Base-by-base conservation (phyloP, 257 asterid genomes). In the Fraxinus anomala region DNA sequence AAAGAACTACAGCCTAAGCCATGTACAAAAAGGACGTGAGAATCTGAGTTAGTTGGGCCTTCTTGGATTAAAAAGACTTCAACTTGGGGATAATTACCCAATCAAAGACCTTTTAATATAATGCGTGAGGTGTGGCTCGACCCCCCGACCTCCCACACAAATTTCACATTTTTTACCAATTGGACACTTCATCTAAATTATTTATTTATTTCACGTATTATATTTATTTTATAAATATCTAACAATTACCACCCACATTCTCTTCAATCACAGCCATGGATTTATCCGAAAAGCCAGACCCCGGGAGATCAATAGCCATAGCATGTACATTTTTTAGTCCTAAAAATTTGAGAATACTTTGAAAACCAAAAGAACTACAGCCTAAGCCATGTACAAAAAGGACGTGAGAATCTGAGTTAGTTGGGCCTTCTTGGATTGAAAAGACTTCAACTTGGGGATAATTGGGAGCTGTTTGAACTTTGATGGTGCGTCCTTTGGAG, bases 261-360 rank as follows among this genome's bases (percentile, higher is more conserved):
- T 94, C 97, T 56, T 91, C 97, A 73, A 79, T 78, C 73, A 89
- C 95, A 74, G 51, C 85, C 76, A 84, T 42, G 4, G 91, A 86
- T 83, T 90, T 94, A 72, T 91, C 97, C 0, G 99, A 94, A 79
- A 94, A 92, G 9, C 99, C 99, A 12, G 97, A 92, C 36, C 99
- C 96, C 0, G 96, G 97, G 2, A 92, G 91, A 87, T 94, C 99
- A 39, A 94, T 80, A 6, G 99, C 94, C 39, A 88, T 85, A 23
- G 88, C 87, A 80, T 70, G 93, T 42, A 92, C 91, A 80, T 89
- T 77, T 79, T 80, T 85, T 30, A 23, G 66, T 1, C 89, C 93
- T 69, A 92, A 86, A 72, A 54, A 75, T 16, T 78, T 83, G 6
- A 94, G 86, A 42, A 92, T 83, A 31, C 84, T 66, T 1, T 72